Conservation (phyloP, 768 basidiomycete species). For the Phylloporus rhodoxanthus region DNA sequence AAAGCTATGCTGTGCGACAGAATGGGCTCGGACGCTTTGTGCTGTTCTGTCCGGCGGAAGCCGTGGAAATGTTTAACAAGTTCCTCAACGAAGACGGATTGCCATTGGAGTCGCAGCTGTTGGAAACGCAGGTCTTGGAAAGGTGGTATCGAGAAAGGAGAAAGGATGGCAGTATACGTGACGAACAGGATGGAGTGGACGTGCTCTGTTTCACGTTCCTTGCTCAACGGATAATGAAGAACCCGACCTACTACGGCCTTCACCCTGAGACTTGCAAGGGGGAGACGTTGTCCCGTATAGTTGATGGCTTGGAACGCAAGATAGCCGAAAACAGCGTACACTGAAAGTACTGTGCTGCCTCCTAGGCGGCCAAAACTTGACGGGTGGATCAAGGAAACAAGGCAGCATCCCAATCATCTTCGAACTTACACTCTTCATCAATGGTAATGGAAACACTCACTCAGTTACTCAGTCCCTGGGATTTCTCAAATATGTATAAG, state of each 20-base stretch:
- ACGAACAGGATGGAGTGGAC: conserved; percentile 69
- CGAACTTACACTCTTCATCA: background rate
- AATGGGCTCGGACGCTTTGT: conserved; percentile 61
- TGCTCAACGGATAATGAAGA: conserved; percentile 59
- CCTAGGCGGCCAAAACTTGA: background rate
- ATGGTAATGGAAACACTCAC: background rate
- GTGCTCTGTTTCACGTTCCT: conserved; percentile 79
- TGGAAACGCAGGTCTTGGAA: conserved; percentile 44
- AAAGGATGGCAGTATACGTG: conserved; percentile 34
- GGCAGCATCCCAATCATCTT: background rate
- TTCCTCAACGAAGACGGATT: conserved; percentile 80
- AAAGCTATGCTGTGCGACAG: conserved; percentile 73
- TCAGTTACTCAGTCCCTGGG: no score
- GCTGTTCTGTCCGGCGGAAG: conserved; percentile 86
- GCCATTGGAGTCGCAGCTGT: conserved; percentile 78
- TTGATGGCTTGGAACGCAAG: conserved; percentile 43
- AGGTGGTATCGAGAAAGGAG: conserved; percentile 43
- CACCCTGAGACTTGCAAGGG: conserved; percentile 35
- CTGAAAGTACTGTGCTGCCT: background rate
- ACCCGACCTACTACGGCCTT: conserved; percentile 82
- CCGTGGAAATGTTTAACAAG: conserved; percentile 70
- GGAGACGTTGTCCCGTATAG: conserved; percentile 62
- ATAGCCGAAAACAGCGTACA: background rate
- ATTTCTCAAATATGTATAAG: background rate
- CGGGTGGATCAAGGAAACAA: background rate